Evolutionary conservation across 1,284 basidiomycete genomes (phyloP), one percentile per base, ranked within the genome.

Genomic region (Laetiporus sulphureus): DNA sequence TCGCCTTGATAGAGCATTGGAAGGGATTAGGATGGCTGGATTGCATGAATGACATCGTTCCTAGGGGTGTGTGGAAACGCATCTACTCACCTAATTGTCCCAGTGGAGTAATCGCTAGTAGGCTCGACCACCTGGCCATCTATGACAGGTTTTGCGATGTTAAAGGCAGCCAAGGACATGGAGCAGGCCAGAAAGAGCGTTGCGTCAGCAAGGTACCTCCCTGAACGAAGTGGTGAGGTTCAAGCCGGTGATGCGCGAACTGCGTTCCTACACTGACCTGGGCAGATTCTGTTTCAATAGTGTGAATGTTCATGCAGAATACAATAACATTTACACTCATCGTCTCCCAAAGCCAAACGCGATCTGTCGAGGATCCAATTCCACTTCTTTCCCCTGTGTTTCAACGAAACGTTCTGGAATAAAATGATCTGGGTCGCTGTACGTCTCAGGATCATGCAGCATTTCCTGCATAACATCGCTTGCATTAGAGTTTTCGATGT

Each of bases 21-120:
- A 61, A 65, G 0, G 60, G 59, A 22, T 53, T 50, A 4, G 62
- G 60, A 43, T 62, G 60, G 44, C 61, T 48, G 21, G 24, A 31
- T 3, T 27, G 12, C 35, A 13, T 27, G 25, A 27, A 13, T 42
- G 13, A 36, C 18, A 34, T 1, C 12, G n/a, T n/a, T n/a, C n/a
- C n/a, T n/a, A n/a, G n/a, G n/a, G n/a, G n/a, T n/a, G n/a, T n/a
- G n/a, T n/a, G n/a, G n/a, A n/a, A n/a, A n/a, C n/a, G n/a, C n/a
- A n/a, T 6, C 22, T 16, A 42, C 51, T 20, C 25, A 57, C 57
- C 52, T 50, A 36, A 57, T 56, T 1, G 53, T 54, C 23, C 54
- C 54, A 36, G 39, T 47, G 15, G 52, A 52, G 38, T 48, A 57
- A n/a, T 53, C 53, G 5, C 45, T 44, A 12, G 56, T 48, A 4